Percentiles rank a stretch among this genome's conserved stretches.
phyloP scores from a whole-genome alignment of 2,329 filamentous ascomycete genomes.

The Aspergillus fumigatus region DNA sequence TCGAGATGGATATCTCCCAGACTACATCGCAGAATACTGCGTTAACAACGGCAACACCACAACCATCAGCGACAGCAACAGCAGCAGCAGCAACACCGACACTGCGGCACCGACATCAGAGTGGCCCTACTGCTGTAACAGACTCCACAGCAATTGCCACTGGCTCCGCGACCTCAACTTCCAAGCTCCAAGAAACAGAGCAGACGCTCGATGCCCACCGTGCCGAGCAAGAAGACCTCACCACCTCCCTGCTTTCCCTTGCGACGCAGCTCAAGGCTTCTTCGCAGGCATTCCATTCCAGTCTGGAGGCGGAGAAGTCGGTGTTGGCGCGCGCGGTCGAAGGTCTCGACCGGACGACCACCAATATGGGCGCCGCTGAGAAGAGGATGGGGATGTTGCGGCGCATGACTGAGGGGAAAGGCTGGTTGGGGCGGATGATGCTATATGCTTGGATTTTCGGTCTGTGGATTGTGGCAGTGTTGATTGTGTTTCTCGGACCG shows the following conservation, averaged over 20 bases:
- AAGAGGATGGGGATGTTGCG: constrained; percentile 71
- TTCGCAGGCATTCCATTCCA: constrained; percentile 65
- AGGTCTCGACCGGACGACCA: constrained; percentile 71
- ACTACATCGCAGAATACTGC: constrained; percentile 1
- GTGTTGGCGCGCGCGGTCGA: constrained; percentile 66
- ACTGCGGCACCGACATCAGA: neutral
- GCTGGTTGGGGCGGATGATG: constrained; percentile 79
- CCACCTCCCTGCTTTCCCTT: constrained; percentile 74
- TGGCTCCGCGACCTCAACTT: constrained; percentile 1
- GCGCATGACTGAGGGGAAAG: constrained; percentile 80
- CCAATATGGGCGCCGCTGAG: constrained; percentile 70
- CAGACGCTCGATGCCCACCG: constrained; percentile 71
- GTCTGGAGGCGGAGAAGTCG: constrained; percentile 70
- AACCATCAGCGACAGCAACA: constrained; percentile 9
- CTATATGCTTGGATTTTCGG: constrained; percentile 80
- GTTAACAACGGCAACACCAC: constrained; percentile 11
- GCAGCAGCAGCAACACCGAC: constrained; percentile 14
- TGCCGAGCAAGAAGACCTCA: constrained; percentile 76
- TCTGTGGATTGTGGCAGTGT: constrained; percentile 69
- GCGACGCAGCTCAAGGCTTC: constrained; percentile 72
- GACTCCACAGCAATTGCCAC: constrained; percentile 4
- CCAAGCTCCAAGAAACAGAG: constrained; percentile 52
- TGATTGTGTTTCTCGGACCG: constrained; percentile 80
- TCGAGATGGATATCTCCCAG: neutral
- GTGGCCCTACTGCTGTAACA: constrained; percentile 2